Conservation (phyloP, 139 green algal species). For the Auxenochlorella protothecoides region DNA sequence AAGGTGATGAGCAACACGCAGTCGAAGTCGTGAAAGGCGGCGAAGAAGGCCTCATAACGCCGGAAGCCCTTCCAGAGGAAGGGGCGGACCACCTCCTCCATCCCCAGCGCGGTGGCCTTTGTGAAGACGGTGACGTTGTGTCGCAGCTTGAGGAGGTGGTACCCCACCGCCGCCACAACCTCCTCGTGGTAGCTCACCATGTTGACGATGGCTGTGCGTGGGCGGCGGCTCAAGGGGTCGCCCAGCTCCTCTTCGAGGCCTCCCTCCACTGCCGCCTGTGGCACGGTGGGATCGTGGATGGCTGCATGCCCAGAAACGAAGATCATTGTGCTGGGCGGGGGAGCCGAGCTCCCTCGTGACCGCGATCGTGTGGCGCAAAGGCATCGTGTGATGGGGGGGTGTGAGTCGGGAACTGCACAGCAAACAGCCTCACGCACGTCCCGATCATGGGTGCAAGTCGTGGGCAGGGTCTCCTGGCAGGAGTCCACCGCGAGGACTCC, state of each 20-base stretch:
- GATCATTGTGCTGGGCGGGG: no score
- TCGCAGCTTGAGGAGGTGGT: conserved; percentile 24
- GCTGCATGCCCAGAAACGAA: no score
- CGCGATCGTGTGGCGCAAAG: no score
- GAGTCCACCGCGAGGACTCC: no score
- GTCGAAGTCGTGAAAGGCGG: conserved; percentile 23
- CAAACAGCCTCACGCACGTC: no score
- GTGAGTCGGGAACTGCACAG: no score
- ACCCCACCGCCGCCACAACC: conserved; percentile 7
- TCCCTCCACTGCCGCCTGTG: conserved; percentile 1
- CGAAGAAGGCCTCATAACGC: conserved; percentile 21
- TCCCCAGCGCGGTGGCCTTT: conserved; percentile 7
- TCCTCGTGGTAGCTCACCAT: conserved; percentile 19
- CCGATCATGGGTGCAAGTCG: no score
- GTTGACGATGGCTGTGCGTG: conserved; percentile 24
- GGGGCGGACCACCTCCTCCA: conserved; percentile 13
- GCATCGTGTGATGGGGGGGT: no score
- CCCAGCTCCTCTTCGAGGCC: conserved; percentile 14
- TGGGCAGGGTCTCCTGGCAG: no score
- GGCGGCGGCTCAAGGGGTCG: conserved; percentile 6
- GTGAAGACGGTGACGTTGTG: conserved; percentile 25
- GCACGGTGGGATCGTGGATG: no score
- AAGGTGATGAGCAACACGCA: conserved; percentile 18
- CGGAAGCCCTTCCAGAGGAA: conserved; percentile 15
- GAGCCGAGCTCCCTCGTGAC: no score